Evolutionary conservation across 257 asterid genomes (phyloP).

Genomic region (Plantago ovata): DNA sequence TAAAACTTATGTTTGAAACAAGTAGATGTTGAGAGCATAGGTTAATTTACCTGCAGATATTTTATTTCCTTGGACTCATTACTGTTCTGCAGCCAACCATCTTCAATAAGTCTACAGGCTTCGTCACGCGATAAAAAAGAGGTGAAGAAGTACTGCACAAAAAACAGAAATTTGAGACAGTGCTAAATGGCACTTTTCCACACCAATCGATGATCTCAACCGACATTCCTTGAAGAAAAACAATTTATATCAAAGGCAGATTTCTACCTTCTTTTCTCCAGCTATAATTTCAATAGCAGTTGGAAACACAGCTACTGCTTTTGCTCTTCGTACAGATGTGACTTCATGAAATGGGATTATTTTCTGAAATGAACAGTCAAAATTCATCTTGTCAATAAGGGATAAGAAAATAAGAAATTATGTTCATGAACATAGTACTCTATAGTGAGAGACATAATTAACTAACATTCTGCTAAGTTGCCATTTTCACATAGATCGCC

Average conservation of each 20-base stretch:
- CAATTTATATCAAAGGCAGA: constrained; percentile 9
- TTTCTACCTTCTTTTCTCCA: constrained; percentile 76
- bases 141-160: constrained; percentile 86
- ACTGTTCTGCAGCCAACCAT: constrained; percentile 70
- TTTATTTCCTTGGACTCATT: constrained; percentile 39
- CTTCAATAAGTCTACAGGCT: constrained; percentile 87
- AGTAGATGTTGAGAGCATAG: constrained; percentile 13
- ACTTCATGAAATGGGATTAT: constrained; percentile 72
- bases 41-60: constrained; percentile 54
- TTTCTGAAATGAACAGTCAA: constrained; percentile 42
- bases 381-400: constrained; percentile 17
- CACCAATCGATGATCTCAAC: too few relatives aligned
- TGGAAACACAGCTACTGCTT: constrained; percentile 86
- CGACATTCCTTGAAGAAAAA: neutral
- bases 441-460: too few relatives aligned
- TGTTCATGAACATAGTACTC: neutral
- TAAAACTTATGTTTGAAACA: constrained; percentile 17
- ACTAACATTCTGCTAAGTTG: too few relatives aligned
- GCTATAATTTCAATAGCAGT: constrained; percentile 90
- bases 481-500: too few relatives aligned
- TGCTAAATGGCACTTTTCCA: too few relatives aligned
- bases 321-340: constrained; percentile 83
- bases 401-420: constrained; percentile 14
- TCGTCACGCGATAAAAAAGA: constrained; percentile 98
- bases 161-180: constrained; percentile 11